Evolutionary conservation across 108 stramenopile species (phyloP).

Genomic region (Fragilaria radians): DNA sequence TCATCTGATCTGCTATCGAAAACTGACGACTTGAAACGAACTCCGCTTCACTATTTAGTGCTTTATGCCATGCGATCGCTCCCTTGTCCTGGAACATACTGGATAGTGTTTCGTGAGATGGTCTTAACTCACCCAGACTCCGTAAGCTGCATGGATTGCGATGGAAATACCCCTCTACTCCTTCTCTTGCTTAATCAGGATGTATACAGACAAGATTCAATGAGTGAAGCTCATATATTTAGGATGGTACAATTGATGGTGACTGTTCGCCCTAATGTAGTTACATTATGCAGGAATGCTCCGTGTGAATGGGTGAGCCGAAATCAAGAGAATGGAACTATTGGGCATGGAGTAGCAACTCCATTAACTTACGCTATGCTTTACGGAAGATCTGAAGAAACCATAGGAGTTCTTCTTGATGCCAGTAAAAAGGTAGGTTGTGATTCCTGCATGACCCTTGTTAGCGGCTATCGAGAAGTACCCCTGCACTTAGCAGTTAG

Average conservation of each 20-base stretch:
- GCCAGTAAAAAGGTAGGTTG: constrained; percentile 7
- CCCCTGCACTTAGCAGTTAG: constrained; percentile 18
- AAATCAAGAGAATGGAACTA: background rate
- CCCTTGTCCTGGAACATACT: background rate
- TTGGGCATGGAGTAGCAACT: constrained; percentile 12
- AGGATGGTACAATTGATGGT: constrained; percentile 10
- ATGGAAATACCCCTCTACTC: constrained; percentile 19
- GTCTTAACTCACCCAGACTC: background rate
- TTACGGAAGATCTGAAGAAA: constrained; percentile 14
- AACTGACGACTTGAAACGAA: constrained; percentile 16
- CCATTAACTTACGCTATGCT: constrained; percentile 17
- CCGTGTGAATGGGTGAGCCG: constrained; percentile 7
- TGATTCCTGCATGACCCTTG: constrained; percentile 5
- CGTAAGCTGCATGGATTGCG: constrained; percentile 7
- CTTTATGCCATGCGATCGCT: background rate
- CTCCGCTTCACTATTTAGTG: constrained; percentile 15
- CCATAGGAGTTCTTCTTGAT: constrained; percentile 11
- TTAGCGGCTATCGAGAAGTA: constrained; percentile 15
- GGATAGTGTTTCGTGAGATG: background rate
- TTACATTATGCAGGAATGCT: constrained; percentile 1
- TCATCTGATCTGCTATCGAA: background rate
- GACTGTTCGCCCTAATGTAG: constrained; percentile 6
- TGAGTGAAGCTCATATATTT: constrained; percentile 9
- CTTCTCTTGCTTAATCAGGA: constrained; percentile 4
- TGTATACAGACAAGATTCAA: background rate